Percentiles rank a stretch among this genome's conserved stretches.
phyloP scores from a whole-genome alignment of 805 yeast species.

The Wickerhamia fluorescens region DNA sequence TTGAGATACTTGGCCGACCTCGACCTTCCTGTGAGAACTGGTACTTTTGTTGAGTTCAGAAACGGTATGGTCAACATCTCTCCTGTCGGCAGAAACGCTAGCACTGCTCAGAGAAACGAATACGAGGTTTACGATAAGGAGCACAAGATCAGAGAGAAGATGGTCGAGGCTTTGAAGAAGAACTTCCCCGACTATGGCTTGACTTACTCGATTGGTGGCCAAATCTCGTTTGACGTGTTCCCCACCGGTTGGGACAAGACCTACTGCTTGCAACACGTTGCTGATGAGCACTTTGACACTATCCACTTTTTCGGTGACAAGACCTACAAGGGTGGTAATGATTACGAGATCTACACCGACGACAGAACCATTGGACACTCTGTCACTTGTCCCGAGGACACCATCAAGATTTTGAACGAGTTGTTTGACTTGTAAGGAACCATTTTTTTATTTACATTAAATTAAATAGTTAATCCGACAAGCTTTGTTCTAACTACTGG shows the following conservation, averaged over 20 bases:
- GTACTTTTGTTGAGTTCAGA: slow-evolving; percentile 98
- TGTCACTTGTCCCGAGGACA: slow-evolving; percentile 83
- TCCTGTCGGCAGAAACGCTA: slow-evolving; percentile 97
- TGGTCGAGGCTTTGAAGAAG: slow-evolving; percentile 79
- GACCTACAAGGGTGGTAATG: slow-evolving; percentile 96
- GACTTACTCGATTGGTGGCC: slow-evolving; percentile 98
- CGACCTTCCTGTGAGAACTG: slow-evolving; percentile 95
- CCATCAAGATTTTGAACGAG: slow-evolving; percentile 79
- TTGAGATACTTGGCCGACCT: slow-evolving; percentile 76
- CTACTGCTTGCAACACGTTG: slow-evolving; percentile 91
- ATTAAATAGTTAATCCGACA: no score
- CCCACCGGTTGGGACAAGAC: slow-evolving; percentile 99
- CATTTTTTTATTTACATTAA: no score
- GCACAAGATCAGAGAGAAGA: slow-evolving; percentile 73
- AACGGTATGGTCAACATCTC: slow-evolving; percentile 98
- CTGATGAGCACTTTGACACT: slow-evolving; percentile 70
- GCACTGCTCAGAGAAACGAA: slow-evolving; percentile 88
- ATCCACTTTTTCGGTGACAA: slow-evolving; percentile 99
- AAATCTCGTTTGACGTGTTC: slow-evolving; percentile 98
- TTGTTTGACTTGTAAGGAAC: slow-evolving; percentile 47
- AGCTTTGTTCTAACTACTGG: slow-evolving; percentile 3
- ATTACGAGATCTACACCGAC: slow-evolving; percentile 92
- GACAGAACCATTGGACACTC: slow-evolving; percentile 94
- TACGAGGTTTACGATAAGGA: slow-evolving; percentile 78
- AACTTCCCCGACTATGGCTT: slow-evolving; percentile 78